Conservation (phyloP, 192 early-diverging fungal genomes). For the Linnemannia hyalina region DNA sequence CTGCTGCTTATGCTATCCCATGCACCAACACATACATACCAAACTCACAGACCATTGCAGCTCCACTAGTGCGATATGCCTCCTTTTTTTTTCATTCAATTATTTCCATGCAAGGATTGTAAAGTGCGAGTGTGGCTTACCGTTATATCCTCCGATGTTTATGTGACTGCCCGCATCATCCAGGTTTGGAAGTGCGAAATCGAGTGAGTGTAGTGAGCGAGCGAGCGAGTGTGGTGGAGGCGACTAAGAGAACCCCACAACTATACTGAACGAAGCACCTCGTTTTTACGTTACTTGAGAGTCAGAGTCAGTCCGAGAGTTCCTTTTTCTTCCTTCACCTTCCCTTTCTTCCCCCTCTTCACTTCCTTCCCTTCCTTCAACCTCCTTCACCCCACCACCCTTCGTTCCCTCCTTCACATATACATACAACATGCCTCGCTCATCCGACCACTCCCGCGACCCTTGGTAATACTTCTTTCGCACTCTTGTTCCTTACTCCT, state of each 20-base stretch:
- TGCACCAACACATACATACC: too few relatives aligned
- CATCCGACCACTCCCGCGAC: constrained; percentile 68
- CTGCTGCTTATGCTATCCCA: too few relatives aligned
- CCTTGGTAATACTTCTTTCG: constrained; percentile 58
- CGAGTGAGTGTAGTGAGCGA: too few relatives aligned
- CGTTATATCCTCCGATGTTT: too few relatives aligned
- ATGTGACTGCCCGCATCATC: too few relatives aligned
- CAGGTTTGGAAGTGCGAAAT: too few relatives aligned
- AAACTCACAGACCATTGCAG: too few relatives aligned
- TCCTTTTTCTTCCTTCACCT: constrained; percentile 8
- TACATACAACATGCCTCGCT: constrained; percentile 61
- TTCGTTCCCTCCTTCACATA: not conserved
- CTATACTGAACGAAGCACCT: not conserved
- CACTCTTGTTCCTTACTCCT: not conserved
- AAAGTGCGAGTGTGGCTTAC: too few relatives aligned
- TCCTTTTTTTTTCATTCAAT: too few relatives aligned
- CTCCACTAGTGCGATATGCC: too few relatives aligned
- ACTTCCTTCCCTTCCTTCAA: not conserved
- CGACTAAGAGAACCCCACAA: not conserved
- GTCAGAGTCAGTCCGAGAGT: not conserved
- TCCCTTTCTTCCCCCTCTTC: constrained; percentile 14
- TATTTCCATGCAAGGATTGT: too few relatives aligned
- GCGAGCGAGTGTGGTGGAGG: too few relatives aligned
- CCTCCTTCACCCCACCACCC: not conserved
- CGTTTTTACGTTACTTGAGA: not conserved